Percentiles rank a stretch among this genome's conserved stretches.
phyloP scores from a whole-genome alignment of 345 rosid species.

The Sonneratia alba region DNA sequence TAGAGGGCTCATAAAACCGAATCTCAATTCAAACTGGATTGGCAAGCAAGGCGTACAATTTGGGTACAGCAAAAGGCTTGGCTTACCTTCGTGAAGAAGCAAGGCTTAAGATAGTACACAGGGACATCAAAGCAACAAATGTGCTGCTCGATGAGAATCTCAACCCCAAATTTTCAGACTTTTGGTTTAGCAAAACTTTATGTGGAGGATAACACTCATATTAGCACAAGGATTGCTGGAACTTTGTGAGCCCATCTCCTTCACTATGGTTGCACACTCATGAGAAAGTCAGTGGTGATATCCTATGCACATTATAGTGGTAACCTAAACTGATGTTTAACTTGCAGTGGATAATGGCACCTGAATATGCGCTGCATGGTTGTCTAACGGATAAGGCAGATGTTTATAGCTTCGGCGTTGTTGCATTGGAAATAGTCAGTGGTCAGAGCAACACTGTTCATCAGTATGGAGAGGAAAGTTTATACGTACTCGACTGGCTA shows the following conservation, averaged over 20 bases:
- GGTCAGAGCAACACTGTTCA: slow-evolving; percentile 7
- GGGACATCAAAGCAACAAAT: slow-evolving; percentile 12
- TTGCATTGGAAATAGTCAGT: slow-evolving; percentile 1
- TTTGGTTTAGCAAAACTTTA: slow-evolving; percentile 8
- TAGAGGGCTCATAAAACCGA: no score
- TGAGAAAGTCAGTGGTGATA: no score
- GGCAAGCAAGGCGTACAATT: slow-evolving; percentile 18
- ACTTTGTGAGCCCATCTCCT: slow-evolving; percentile 33
- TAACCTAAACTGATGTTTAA: not conserved
- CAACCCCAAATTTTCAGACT: slow-evolving; percentile 10
- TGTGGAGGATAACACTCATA: slow-evolving; percentile 11
- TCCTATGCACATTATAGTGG: no score
- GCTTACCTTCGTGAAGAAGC: slow-evolving; percentile 33
- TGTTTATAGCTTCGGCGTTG: slow-evolving; percentile 9
- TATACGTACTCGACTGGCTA: slow-evolving; percentile 10
- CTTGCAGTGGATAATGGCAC: slow-evolving; percentile 13
- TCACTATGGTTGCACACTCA: not conserved
- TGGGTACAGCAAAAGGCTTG: slow-evolving; percentile 28
- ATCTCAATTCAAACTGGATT: slow-evolving; percentile 9
- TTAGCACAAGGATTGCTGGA: slow-evolving; percentile 31
- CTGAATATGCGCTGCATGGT: slow-evolving; percentile 9
- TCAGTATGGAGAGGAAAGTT: not conserved
- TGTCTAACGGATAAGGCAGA: slow-evolving; percentile 8
- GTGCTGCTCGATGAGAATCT: slow-evolving; percentile 6
- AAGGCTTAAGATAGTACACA: slow-evolving; percentile 13